These are phyloP conservation scores for Dioscorea dumetorum DNA, from an alignment of 106 monocot genomes.

Conservation along the genomic window DNA sequence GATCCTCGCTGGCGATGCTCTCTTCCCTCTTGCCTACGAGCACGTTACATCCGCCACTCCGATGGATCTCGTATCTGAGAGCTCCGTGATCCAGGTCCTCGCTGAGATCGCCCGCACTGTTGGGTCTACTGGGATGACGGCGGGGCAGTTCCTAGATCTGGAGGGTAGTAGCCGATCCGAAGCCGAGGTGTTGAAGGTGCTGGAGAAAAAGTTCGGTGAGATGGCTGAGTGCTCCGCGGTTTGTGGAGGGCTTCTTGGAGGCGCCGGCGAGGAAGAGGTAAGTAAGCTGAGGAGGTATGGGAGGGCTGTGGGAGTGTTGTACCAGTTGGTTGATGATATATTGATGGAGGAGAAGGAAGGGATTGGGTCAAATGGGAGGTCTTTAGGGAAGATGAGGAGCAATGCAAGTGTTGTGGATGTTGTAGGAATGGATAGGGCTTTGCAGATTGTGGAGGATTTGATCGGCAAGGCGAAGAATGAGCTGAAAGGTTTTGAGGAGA, in stretches of 20 bases:
- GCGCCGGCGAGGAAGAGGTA: constrained; percentile 45
- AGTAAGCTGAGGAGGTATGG: constrained; percentile 60
- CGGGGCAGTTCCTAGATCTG: constrained; percentile 75
- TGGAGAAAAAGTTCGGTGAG: constrained; percentile 79
- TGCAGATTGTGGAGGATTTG: constrained; percentile 59
- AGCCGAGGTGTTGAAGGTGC: constrained; percentile 24
- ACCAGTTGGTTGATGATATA: constrained; percentile 65
- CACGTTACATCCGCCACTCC: constrained; percentile 46
- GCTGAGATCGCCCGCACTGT: constrained; percentile 66
- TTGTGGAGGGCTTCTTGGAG: constrained; percentile 63
- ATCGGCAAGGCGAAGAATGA: constrained; percentile 42
- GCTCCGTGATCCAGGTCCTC: constrained; percentile 34
- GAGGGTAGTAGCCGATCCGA: constrained; percentile 9
- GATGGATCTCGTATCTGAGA: constrained; percentile 22
- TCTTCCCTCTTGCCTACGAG: constrained; percentile 58
- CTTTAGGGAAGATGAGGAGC: constrained; percentile 51
- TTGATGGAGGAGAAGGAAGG: constrained; percentile 37
- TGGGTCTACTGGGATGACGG: constrained; percentile 72
- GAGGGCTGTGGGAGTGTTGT: constrained; percentile 58
- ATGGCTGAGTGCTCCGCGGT: constrained; percentile 79
- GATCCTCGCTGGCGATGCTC: constrained; percentile 76
- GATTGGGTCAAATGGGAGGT: constrained; percentile 11
- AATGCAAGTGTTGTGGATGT: constrained; percentile 57
- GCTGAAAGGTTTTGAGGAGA: constrained; percentile 32
- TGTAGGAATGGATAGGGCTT: constrained; percentile 51